A percentile compares a stretch with the other conserved stretches of the same genome.
These are phyloP conservation scores for Monosporascus cannonballus DNA, from an alignment of 2,329 filamentous ascomycete genomes.

Conservation along the genomic window DNA sequence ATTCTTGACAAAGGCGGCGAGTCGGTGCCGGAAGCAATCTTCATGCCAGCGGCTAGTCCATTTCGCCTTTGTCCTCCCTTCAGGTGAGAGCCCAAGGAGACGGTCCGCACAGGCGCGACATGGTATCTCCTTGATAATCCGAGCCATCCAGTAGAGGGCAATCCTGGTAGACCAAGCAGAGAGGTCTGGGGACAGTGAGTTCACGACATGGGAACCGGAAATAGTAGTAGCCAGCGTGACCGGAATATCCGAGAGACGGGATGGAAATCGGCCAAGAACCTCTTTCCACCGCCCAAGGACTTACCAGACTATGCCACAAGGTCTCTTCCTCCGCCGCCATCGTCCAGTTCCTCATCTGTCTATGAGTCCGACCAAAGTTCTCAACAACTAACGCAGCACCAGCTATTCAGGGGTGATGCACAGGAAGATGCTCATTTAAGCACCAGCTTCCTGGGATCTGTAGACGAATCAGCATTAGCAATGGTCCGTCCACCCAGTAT, in stretches of 20 bases:
- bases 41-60: neutral
- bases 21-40: neutral
- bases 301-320: conserved; percentile 12
- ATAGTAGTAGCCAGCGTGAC: neutral
- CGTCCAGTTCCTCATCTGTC: conserved; percentile 11
- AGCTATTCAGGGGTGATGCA: neutral
- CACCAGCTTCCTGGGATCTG: conserved; percentile 2
- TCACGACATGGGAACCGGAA: neutral
- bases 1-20: neutral
- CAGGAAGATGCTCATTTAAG: neutral
- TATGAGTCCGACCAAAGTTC: conserved; percentile 7
- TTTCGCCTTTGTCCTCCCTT: neutral
- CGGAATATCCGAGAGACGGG: neutral
- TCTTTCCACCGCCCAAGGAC: conserved; percentile 9
- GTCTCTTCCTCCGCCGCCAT: conserved; percentile 13
- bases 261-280: neutral
- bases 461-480: conserved; percentile 9
- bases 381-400: conserved; percentile 1
- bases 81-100: neutral
- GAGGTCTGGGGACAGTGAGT: no score
- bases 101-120: neutral
- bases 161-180: neutral
- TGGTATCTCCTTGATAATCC: neutral
- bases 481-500: conserved; percentile 10
- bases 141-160: neutral